Base-by-base conservation (phyloP, 1,139 yeast genomes). In the Yamadazyma spencermartinsiae region DNA sequence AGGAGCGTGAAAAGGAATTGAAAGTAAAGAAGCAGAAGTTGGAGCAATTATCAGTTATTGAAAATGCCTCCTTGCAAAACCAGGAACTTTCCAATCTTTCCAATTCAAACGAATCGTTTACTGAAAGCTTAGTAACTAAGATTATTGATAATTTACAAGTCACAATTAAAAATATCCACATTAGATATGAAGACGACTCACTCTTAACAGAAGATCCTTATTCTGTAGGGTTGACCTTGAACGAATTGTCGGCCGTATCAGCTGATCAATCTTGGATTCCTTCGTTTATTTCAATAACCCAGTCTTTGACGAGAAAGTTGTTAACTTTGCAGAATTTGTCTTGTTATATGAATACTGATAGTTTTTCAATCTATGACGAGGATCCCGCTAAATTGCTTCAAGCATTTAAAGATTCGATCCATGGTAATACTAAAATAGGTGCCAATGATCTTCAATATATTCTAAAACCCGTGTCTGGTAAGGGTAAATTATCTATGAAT, bases 111-210 rank as follows among this genome's bases (percentile, higher is more conserved):
- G 94, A 87, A 56, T 73, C 88, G 26, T 92, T 92, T 57, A 83
- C 96, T 3, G 96, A 90, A 51, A 82, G 92, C 31, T 69, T 94
- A 45, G 75, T 89, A 4, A 86, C 96, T 1, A 92, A 92, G 58
- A 83, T 92, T 48, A 84, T 92, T 28, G 98, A 94, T 60, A 94
- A 94, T 53, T 66, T 94, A 39, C 99, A 94, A 58, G 77, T 94
- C n/a, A 87, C 95, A 1, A 87, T 94, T 45, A 86, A 83, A 53
- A 88, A 88, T 54, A 92, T 94, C 43, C 98, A 94, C 60, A 62
- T 94, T 13, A 74, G 98, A 41, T 92, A 90, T 55, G 98, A 94
- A 56, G 98, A 94, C 61, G 76, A 72, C 35, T 72, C 78, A 9
- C 72, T 77, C 6, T 78, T 83, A 50, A 78, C 88, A 0, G 83